Conservation (phyloP, 352 stramenopile species). For the Paralagenidium karlingii region DNA sequence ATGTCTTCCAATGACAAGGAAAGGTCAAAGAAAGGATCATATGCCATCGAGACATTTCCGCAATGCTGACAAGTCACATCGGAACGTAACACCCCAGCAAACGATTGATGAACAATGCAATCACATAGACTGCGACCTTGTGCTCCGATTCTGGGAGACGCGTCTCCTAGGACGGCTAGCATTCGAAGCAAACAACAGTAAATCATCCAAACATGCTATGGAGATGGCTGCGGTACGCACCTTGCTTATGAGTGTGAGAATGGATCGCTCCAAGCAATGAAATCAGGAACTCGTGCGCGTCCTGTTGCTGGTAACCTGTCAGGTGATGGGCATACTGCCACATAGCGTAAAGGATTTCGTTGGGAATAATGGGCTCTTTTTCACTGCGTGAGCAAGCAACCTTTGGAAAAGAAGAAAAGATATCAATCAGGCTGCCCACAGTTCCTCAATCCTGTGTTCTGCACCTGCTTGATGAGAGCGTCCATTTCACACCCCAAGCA, state of each 20-base stretch:
- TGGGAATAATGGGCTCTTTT: constrained; percentile 24
- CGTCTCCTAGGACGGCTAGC: constrained; percentile 6
- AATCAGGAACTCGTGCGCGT: constrained; percentile 66
- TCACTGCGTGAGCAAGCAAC: neutral
- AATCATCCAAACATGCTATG: neutral
- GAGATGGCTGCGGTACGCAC: constrained; percentile 8
- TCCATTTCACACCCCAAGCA: constrained; percentile 54
- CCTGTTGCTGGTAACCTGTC: constrained; percentile 50
- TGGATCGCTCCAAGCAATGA: constrained; percentile 47
- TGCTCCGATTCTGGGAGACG: constrained; percentile 44
- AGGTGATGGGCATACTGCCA: constrained; percentile 41
- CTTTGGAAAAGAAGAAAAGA: too few relatives aligned
- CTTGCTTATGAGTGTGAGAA: constrained; percentile 33
- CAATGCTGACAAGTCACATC: constrained; percentile 45
- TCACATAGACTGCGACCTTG: constrained; percentile 47
- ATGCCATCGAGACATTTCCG: constrained; percentile 31
- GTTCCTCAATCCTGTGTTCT: too few relatives aligned
- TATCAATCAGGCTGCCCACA: too few relatives aligned
- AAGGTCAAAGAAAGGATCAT: constrained; percentile 62
- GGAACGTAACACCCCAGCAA: constrained; percentile 46
- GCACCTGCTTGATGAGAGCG: constrained; percentile 12
- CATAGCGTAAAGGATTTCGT: constrained; percentile 45
- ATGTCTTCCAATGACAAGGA: constrained; percentile 36
- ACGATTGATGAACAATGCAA: constrained; percentile 59
- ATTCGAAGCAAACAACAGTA: neutral